Evolutionary conservation across 2,329 filamentous ascomycete genomes (phyloP), one percentile per base, ranked within the genome.

Genomic region (Gyromitra esculenta): DNA sequence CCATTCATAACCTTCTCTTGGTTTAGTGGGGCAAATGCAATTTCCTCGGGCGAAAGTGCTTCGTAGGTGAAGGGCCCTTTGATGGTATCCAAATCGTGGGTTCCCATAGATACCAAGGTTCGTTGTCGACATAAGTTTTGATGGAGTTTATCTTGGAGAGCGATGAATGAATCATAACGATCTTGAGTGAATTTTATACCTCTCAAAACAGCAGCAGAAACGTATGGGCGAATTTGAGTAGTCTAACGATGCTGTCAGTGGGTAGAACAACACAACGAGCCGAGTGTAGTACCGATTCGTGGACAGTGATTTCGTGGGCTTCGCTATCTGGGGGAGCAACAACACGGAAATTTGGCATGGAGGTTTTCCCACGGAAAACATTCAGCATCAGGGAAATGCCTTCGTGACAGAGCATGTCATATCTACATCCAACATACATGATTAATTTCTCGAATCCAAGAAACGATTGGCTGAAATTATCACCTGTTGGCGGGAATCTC

Each of bases 21-120:
- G 86, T 98, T 99, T 79, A 99, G 86, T 25, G 96, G 96, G 18
- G 87, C 86, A 84, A 99, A 99, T 81, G 91, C 91, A 85, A 99
- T 97, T 80, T 97, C 90, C 84, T 94, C 91, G n/a, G 96, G 96
- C 62, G 92, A 87, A 41, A 95, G 88, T 18, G 96, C 96, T 85
- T 98, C 95, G 83, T 99, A 99, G 73, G 93, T 94, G 88, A 99
- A 99, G 60, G 96, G 96, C 0, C 94, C 96, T 84, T 97, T 87
- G 81, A 99, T 87, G 18, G 93, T 97, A 83, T 98, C 94, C 79
- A 98, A 87, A 83, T 99, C 95, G 84, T 99, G 96, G 2, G 96
- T 99, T 81, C 96, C 96, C 82, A 99, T 97, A 25, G 95, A 92
- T n/a, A 97, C 95, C 60, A 99, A 86, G 0, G 95, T 97, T 81